A percentile compares a stretch with the other conserved stretches of the same genome.
Evolutionary conservation across 75 land plant genomes (phyloP).

Genomic region (Selaginella tamariscina): DNA sequence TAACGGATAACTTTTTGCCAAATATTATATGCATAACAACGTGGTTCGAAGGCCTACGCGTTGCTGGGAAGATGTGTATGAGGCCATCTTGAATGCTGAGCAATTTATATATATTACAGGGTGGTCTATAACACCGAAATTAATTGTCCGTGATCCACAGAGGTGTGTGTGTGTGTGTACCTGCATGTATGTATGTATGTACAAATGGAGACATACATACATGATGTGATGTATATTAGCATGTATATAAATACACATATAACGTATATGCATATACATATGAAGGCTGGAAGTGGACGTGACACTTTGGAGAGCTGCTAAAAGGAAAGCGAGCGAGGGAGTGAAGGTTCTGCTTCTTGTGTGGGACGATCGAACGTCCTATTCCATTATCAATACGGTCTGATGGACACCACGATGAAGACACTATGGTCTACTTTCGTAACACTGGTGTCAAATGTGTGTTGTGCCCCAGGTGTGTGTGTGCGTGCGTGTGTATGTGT

Average conservation of each 20-base stretch:
- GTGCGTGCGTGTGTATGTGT: no score
- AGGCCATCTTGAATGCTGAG: slow-evolving; percentile 19
- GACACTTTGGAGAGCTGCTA: background rate
- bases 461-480: slow-evolving; percentile 49
- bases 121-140: slow-evolving; percentile 25
- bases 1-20: background rate
- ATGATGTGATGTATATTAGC: no score
- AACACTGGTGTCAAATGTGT: slow-evolving; percentile 46
- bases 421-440: slow-evolving; percentile 36
- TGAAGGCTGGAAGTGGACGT: background rate
- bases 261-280: background rate
- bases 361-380: slow-evolving; percentile 62
- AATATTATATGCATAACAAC: background rate
- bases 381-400: slow-evolving; percentile 32
- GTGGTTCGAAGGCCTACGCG: slow-evolving; percentile 4
- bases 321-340: slow-evolving; percentile 25
- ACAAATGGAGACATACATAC: no score
- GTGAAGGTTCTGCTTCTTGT: slow-evolving; percentile 25
- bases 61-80: slow-evolving; percentile 32
- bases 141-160: background rate
- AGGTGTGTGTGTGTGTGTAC: no score
- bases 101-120: slow-evolving; percentile 34
- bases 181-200: no score
- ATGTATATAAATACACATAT: no score
- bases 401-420: slow-evolving; percentile 64